Evolutionary conservation across 2,329 filamentous ascomycete genomes (phyloP).

Genomic region (Chaetomium olivaceum): DNA sequence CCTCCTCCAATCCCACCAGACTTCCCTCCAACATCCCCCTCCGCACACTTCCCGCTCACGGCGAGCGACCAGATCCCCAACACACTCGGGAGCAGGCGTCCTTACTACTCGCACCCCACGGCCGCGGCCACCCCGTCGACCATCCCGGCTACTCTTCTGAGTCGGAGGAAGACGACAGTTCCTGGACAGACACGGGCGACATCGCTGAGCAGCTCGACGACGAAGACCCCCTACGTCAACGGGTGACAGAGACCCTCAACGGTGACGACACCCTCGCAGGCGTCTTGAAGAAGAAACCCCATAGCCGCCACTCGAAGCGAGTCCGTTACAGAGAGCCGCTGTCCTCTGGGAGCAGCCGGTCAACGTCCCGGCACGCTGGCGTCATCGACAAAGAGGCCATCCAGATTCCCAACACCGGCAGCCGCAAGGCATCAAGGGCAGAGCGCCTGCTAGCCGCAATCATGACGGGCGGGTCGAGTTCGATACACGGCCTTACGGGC

Average conservation of each 20-base stretch:
- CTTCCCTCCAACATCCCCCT: constrained; percentile 85
- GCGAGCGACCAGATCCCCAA: constrained; percentile 36
- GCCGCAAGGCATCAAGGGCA: constrained; percentile 62
- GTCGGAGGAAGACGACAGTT: constrained; percentile 57
- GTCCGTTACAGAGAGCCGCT: constrained; percentile 65
- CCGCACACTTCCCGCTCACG: constrained; percentile 62
- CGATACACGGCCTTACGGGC: constrained; percentile 89
- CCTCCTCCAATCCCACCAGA: constrained; percentile 66
- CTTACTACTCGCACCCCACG: constrained; percentile 49
- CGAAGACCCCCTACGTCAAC: constrained; percentile 76
- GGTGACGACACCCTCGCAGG: constrained; percentile 56
- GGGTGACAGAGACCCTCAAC: constrained; percentile 64
- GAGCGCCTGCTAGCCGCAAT: constrained; percentile 75
- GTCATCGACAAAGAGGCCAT: constrained; percentile 74
- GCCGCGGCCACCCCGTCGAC: constrained; percentile 49
- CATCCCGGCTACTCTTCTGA: constrained; percentile 49
- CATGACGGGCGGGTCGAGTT: constrained; percentile 78
- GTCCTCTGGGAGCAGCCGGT: constrained; percentile 41
- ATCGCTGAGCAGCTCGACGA: constrained; percentile 87
- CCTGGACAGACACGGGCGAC: constrained; percentile 94
- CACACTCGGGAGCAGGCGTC: constrained; percentile 47
- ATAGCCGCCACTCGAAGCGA: constrained; percentile 50
- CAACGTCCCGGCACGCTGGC: constrained; percentile 41
- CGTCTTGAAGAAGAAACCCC: constrained; percentile 49
- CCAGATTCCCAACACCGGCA: constrained; percentile 69